These are phyloP conservation scores for Inosperma sp. DNA, from an alignment of 768 basidiomycete genomes.

Conservation along the genomic window DNA sequence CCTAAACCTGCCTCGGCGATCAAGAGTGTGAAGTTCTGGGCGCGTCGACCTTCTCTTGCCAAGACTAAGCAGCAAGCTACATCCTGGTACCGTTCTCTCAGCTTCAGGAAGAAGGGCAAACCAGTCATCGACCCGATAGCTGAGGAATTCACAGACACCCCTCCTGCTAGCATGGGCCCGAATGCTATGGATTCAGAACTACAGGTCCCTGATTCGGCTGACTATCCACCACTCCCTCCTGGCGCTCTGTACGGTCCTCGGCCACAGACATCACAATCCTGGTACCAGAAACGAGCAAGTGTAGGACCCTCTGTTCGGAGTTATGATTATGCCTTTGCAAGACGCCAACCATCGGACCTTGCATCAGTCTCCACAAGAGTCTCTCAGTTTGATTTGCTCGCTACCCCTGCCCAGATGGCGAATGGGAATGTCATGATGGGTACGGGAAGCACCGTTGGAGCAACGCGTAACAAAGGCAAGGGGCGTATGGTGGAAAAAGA, in stretches of 20 bases:
- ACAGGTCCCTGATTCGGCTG: neutral
- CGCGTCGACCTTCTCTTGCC: constrained; percentile 21
- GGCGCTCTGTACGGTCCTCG: constrained; percentile 15
- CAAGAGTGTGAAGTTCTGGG: constrained; percentile 23
- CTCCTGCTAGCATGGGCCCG: neutral
- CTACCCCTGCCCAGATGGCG: constrained; percentile 23
- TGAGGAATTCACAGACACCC: constrained; percentile 17
- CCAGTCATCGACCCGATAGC: constrained; percentile 31
- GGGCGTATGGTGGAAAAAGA: constrained; percentile 24
- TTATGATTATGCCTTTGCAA: constrained; percentile 18
- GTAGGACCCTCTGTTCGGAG: constrained; percentile 18
- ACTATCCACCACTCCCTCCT: constrained; percentile 5
- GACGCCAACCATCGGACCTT: constrained; percentile 14
- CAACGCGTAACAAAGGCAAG: constrained; percentile 4
- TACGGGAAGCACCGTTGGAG: constrained; percentile 15
- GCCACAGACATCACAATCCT: constrained; percentile 21
- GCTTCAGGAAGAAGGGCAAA: constrained; percentile 32
- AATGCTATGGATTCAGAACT: neutral
- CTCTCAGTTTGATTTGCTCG: constrained; percentile 35
- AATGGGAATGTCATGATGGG: constrained; percentile 23
- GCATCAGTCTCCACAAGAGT: constrained; percentile 30
- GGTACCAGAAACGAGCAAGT: constrained; percentile 27
- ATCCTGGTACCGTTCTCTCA: constrained; percentile 40
- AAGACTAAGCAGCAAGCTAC: constrained; percentile 33
- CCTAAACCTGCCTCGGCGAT: constrained; percentile 9